These are phyloP conservation scores for Diplocarpon mali DNA, from an alignment of 2,329 filamentous ascomycete species.

Conservation along the genomic window DNA sequence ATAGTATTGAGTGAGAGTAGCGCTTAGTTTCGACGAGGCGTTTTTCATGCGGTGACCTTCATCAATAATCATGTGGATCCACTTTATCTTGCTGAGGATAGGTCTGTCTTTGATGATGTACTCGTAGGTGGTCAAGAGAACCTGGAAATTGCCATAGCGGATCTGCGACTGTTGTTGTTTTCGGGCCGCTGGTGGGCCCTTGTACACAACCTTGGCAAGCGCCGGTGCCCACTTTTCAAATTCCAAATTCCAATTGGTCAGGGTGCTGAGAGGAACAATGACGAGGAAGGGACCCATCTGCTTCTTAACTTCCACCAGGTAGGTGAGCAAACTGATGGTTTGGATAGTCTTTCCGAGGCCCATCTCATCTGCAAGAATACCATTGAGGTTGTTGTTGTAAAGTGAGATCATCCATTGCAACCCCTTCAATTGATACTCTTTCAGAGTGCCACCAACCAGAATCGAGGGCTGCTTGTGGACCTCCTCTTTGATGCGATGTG, in stretches of 20 bases:
- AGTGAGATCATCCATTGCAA: conserved; percentile 99
- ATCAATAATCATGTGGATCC: conserved; percentile 99
- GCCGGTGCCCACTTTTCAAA: conserved; percentile 98
- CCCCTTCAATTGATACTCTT: conserved; percentile 98
- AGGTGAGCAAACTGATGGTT: conserved; percentile 93
- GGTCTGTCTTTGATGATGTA: conserved; percentile 99
- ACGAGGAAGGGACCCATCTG: conserved; percentile 90
- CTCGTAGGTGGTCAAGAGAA: conserved; percentile 93
- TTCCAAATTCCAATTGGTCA: conserved; percentile 97
- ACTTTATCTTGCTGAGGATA: conserved; percentile 94
- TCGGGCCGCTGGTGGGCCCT: conserved; percentile 78
- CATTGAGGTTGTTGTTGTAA: conserved; percentile 99
- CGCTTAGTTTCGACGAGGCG: conserved; percentile 87
- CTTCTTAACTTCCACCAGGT: conserved; percentile 91
- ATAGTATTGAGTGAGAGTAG: conserved; percentile 91
- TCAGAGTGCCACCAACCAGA: conserved; percentile 82
- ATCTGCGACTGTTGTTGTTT: conserved; percentile 91
- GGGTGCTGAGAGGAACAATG: conserved; percentile 89
- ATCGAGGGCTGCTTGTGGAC: conserved; percentile 74
- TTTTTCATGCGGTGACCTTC: conserved; percentile 99
- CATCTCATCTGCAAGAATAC: conserved; percentile 98
- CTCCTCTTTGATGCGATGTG: conserved; percentile 90
- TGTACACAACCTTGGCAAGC: conserved; percentile 84
- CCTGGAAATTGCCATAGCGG: conserved; percentile 89
- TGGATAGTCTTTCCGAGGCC: conserved; percentile 99